These are phyloP conservation scores for Chrysanthemum lavandulifolium DNA, from an alignment of 129 eudicot genomes.

Conservation along the genomic window DNA sequence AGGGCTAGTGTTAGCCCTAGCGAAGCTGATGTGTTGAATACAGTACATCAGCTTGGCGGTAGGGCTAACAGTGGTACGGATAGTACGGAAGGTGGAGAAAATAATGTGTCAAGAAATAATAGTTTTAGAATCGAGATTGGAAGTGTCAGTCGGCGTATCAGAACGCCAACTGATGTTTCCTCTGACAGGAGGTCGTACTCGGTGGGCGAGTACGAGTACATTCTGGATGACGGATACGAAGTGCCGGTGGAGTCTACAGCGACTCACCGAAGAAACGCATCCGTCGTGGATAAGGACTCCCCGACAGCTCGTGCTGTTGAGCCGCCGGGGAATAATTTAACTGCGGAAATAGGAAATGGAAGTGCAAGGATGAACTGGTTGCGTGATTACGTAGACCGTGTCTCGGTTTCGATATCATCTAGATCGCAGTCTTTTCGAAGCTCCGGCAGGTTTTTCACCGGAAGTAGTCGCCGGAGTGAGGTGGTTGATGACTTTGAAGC, in stretches of 20 bases:
- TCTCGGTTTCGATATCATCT: conserved; percentile 56
- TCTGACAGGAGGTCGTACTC: conserved; percentile 53
- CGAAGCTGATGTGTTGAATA: conserved; percentile 47
- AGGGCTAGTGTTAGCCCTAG: conserved; percentile 61
- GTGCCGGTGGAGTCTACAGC: conserved; percentile 40
- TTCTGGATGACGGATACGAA: conserved; percentile 71
- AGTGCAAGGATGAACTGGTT: conserved; percentile 65
- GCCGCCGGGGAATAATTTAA: conserved; percentile 55
- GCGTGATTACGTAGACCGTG: conserved; percentile 78
- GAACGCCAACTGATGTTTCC: conserved; percentile 19
- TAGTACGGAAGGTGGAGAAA: neutral
- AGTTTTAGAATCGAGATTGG: conserved; percentile 83
- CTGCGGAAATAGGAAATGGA: conserved; percentile 48
- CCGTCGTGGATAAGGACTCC: conserved; percentile 56
- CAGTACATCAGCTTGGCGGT: conserved; percentile 25
- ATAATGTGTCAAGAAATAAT: conserved; percentile 2
- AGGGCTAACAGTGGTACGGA: conserved; percentile 13
- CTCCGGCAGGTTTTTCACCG: conserved; percentile 85
- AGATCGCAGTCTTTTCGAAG: conserved; percentile 68
- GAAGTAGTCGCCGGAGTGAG: conserved; percentile 86
- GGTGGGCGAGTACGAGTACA: conserved; percentile 77
- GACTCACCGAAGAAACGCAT: conserved; percentile 38
- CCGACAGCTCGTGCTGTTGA: conserved; percentile 34
- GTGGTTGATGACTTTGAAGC: conserved; percentile 62
- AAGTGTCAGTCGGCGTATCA: conserved; percentile 51